A percentile compares a stretch with the other conserved stretches of the same genome.
phyloP scores from a whole-genome alignment of 139 green algal genomes.

The Auxenochlorella protothecoides region DNA sequence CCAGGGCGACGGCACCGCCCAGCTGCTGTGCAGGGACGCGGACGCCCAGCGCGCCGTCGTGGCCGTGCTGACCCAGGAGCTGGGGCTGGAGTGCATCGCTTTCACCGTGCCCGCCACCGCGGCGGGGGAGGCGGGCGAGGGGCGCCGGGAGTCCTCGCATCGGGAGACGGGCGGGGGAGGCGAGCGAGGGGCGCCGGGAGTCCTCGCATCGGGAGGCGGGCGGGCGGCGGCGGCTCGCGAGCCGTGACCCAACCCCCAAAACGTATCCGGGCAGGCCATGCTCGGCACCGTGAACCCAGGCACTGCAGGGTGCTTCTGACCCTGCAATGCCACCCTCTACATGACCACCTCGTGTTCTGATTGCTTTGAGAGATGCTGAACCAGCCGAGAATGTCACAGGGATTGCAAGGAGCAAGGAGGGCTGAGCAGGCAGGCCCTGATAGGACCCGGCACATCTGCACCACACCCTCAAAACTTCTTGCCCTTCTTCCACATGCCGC shows the following conservation, averaged over 20 bases:
- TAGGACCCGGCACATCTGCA: not conserved
- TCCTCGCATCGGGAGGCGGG: not conserved
- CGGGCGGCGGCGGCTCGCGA: not conserved
- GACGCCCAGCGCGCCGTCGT: conserved; percentile 30
- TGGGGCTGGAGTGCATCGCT: conserved; percentile 19
- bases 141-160: not conserved
- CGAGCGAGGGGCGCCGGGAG: not conserved
- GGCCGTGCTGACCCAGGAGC: conserved; percentile 12
- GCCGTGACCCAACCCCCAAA: too few species aligned
- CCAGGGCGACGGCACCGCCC: conserved; percentile 60
- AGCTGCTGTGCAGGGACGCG: conserved; percentile 45
- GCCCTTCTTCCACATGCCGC: conserved; percentile 71
- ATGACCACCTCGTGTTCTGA: too few species aligned
- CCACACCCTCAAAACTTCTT: conserved; percentile 18
- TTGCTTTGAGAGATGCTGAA: too few species aligned
- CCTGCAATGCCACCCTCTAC: too few species aligned
- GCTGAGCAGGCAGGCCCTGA: not conserved
- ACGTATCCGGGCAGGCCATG: too few species aligned
- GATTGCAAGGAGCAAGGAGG: not conserved
- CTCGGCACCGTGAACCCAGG: too few species aligned
- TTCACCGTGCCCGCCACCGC: conserved; percentile 13
- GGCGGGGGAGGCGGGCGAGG: not conserved
- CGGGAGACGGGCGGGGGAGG: not conserved
- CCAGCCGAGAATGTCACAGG: too few species aligned
- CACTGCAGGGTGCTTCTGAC: not conserved